These are phyloP conservation scores for Alternaria brassicicola DNA, from an alignment of 2,329 filamentous ascomycete species.

Conservation along the genomic window DNA sequence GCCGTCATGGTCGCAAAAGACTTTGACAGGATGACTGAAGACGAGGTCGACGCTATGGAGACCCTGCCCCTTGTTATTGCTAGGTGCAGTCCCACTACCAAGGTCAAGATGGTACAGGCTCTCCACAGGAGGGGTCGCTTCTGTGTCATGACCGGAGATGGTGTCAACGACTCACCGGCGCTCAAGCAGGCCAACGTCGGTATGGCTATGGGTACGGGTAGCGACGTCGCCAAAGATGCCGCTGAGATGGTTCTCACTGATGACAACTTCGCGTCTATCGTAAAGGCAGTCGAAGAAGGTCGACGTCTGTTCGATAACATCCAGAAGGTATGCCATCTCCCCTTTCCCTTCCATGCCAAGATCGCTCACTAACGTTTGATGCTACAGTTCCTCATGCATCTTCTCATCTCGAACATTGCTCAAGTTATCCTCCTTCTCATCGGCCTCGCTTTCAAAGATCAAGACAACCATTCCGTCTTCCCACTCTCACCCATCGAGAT, in stretches of 20 bases:
- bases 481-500: slow-evolving; percentile 56
- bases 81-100: slow-evolving; percentile 55
- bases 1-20: slow-evolving; percentile 53
- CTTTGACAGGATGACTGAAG: slow-evolving; percentile 53
- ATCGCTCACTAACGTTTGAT: not conserved
- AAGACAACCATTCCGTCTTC: slow-evolving; percentile 52
- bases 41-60: slow-evolving; percentile 51
- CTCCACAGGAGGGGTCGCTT: slow-evolving; percentile 47
- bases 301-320: slow-evolving; percentile 52
- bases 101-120: slow-evolving; percentile 56
- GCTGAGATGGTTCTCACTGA: slow-evolving; percentile 51
- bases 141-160: slow-evolving; percentile 53
- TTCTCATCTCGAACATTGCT: slow-evolving; percentile 57
- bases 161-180: slow-evolving; percentile 51
- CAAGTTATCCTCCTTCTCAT: slow-evolving; percentile 56
- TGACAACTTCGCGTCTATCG: slow-evolving; percentile 52
- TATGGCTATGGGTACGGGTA: slow-evolving; percentile 52
- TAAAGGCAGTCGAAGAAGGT: slow-evolving; percentile 51
- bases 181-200: slow-evolving; percentile 52
- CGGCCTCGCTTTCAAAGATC: slow-evolving; percentile 55
- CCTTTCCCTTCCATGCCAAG: not conserved
- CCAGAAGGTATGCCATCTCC: slow-evolving; percentile 38
- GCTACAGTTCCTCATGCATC: slow-evolving; percentile 52
- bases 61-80: slow-evolving; percentile 54
- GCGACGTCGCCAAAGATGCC: slow-evolving; percentile 50